These are phyloP conservation scores for Panaeolus cyanescens DNA, from an alignment of 768 basidiomycete genomes.

Conservation along the genomic window DNA sequence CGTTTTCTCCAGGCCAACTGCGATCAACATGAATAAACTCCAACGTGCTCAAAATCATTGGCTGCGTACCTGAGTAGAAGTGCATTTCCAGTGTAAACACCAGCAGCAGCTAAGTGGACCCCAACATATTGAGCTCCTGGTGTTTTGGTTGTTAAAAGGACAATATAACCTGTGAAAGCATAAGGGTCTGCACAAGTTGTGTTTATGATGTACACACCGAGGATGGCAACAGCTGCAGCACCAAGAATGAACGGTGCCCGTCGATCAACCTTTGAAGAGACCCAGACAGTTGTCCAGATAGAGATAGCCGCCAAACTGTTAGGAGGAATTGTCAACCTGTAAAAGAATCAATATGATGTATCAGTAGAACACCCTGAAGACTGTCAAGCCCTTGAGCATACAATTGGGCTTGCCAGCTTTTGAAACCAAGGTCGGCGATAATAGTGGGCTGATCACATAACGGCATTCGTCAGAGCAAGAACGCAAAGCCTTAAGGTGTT, in stretches of 20 bases:
- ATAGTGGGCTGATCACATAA: slow-evolving; percentile 51
- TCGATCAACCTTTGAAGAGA: slow-evolving; percentile 44
- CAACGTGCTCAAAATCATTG: background rate
- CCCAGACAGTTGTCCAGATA: slow-evolving; percentile 52
- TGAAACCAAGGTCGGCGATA: slow-evolving; percentile 56
- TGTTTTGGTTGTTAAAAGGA: slow-evolving; percentile 50
- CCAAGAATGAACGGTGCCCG: slow-evolving; percentile 58
- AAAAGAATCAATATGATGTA: no score
- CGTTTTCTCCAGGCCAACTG: background rate
- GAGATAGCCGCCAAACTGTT: slow-evolving; percentile 51
- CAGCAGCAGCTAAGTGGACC: slow-evolving; percentile 55
- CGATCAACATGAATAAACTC: background rate
- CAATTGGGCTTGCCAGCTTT: slow-evolving; percentile 64
- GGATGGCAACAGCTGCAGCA: slow-evolving; percentile 48
- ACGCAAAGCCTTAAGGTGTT: background rate
- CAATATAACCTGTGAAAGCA: slow-evolving; percentile 50
- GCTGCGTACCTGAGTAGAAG: slow-evolving; percentile 48
- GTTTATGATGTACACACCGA: slow-evolving; percentile 36
- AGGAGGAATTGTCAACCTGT: slow-evolving; percentile 61
- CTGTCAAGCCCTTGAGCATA: slow-evolving; percentile 29
- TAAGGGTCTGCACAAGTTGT: background rate
- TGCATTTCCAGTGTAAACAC: slow-evolving; percentile 60
- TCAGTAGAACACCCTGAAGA: no score
- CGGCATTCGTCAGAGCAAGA: background rate
- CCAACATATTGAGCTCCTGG: slow-evolving; percentile 60